phyloP scores from a whole-genome alignment of 257 asterid species.

The Linaria vulgaris region DNA sequence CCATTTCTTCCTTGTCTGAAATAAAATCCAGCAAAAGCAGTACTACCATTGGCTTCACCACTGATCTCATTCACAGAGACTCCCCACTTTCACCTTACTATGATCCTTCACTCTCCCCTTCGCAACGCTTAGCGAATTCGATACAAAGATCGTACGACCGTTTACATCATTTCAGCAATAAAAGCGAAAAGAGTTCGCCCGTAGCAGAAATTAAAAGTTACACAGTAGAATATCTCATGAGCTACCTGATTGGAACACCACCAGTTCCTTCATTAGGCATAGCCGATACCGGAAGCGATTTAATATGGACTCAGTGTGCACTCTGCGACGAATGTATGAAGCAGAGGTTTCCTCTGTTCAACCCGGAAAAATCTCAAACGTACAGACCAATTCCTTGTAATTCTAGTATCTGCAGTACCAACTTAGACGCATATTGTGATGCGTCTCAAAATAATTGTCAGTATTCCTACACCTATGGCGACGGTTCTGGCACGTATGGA shows the following conservation, averaged over 20 bases:
- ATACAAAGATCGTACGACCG: slow-evolving; percentile 29
- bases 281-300: slow-evolving; percentile 47
- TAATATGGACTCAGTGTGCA: slow-evolving; percentile 47
- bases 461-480: slow-evolving; percentile 31
- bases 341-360: slow-evolving; percentile 33
- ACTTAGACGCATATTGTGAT: slow-evolving; percentile 30
- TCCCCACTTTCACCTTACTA: slow-evolving; percentile 31
- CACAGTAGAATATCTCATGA: slow-evolving; percentile 35
- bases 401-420: background rate
- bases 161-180: background rate
- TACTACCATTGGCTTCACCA: slow-evolving; percentile 27
- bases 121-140: slow-evolving; percentile 24
- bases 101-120: slow-evolving; percentile 7
- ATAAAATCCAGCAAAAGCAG: background rate
- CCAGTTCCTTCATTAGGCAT: slow-evolving; percentile 32
- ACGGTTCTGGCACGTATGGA: slow-evolving; percentile 36
- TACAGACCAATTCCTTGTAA: slow-evolving; percentile 17
- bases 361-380: slow-evolving; percentile 24
- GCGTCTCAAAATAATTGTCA: background rate
- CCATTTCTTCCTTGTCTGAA: background rate
- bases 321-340: slow-evolving; percentile 39
- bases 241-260: slow-evolving; percentile 39
- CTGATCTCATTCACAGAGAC: slow-evolving; percentile 38
- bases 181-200: background rate
- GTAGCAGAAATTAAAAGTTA: background rate